These are phyloP conservation scores for Macrophomina tecta DNA, from an alignment of 2,329 filamentous ascomycete genomes.

Conservation along the genomic window DNA sequence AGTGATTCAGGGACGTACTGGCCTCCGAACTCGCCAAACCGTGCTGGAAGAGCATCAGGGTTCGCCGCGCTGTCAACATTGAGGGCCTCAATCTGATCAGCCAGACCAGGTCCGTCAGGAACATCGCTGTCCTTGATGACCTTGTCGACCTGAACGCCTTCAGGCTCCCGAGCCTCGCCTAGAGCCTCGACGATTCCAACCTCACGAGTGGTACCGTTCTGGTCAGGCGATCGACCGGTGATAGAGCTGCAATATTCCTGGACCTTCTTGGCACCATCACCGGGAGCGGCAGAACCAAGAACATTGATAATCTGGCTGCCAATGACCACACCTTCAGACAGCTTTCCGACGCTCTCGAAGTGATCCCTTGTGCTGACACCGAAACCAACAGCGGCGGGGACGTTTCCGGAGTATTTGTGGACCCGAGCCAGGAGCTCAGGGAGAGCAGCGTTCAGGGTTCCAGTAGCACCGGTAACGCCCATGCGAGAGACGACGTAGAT, in stretches of 20 bases:
- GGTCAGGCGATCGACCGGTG: constrained; percentile 61
- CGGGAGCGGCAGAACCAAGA: constrained; percentile 70
- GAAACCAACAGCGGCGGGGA: constrained; percentile 91
- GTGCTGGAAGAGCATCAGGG: constrained; percentile 70
- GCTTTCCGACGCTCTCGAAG: constrained; percentile 80
- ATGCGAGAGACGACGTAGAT: constrained; percentile 98
- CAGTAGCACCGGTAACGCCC: constrained; percentile 92
- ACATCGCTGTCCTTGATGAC: constrained; percentile 66
- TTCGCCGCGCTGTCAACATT: constrained; percentile 64
- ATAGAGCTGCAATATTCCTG: constrained; percentile 85
- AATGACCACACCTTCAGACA: constrained; percentile 94
- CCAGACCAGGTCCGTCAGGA: constrained; percentile 69
- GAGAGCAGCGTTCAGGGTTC: constrained; percentile 79
- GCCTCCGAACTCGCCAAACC: constrained; percentile 94
- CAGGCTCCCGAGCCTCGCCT: constrained; percentile 64
- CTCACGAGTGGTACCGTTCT: constrained; percentile 64
- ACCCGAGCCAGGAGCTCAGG: constrained; percentile 83
- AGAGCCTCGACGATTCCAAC: constrained; percentile 74
- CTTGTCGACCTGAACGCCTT: constrained; percentile 70
- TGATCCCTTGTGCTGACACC: constrained; percentile 96
- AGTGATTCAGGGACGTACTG: constrained; percentile 97
- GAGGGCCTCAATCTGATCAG: constrained; percentile 83
- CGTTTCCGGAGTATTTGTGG: constrained; percentile 88
- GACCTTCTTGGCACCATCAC: constrained; percentile 73
- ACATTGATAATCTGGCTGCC: constrained; percentile 93